Evolutionary conservation across 345 rosid genomes (phyloP), one percentile per base, ranked within the genome.

Genomic region (Odontarrhena argentea): DNA sequence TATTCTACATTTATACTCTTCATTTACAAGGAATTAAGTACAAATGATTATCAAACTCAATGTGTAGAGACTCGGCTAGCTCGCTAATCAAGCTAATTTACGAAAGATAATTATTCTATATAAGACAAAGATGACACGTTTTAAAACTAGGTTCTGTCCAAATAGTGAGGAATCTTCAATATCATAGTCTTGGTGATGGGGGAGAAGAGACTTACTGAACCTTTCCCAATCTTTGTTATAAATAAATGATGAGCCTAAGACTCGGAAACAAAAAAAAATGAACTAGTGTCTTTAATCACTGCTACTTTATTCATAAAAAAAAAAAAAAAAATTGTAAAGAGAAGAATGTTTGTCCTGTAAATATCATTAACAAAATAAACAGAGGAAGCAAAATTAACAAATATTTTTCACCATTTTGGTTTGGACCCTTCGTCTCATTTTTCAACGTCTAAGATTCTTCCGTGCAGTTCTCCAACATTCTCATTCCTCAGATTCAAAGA

Each of bases 381-480:
- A 35, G 24, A 57, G 14, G 10, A 46, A 51, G 26, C 55, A 43
- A 26, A 59, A 26, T 36, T 66, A 52, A 8, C 9, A 50, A 25
- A 43, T 32, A 18, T 11, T 22, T 53, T 59, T 49, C 45, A 49
- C 71, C 49, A 51, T 47, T 40, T 46, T 68, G 48, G 41, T 64
- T 59, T 50, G 63, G 42, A 40, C 41, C 22, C 10, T 57, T 1
- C 45, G 40, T 47, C 37, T 47, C 62, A 55, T 37, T 41, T 18
- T 45, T 38, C 57, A 30, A 47, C 41, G 3, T 68, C 37, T 13
- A 13, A 40, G 40, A 57, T 48, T 13, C 57, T 55, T 69, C 45
- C 45, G 8, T 42, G 41, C 13, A 11, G 11, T 64, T 56, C 76
- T 72, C 65, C 47, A 64, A 49, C 60, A 65, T 63, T 56, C 75